Percentiles rank a stretch among this genome's conserved stretches.
phyloP scores from a whole-genome alignment of 2,329 filamentous ascomycete genomes.

The Immersiporthe knoxdaviesiana region DNA sequence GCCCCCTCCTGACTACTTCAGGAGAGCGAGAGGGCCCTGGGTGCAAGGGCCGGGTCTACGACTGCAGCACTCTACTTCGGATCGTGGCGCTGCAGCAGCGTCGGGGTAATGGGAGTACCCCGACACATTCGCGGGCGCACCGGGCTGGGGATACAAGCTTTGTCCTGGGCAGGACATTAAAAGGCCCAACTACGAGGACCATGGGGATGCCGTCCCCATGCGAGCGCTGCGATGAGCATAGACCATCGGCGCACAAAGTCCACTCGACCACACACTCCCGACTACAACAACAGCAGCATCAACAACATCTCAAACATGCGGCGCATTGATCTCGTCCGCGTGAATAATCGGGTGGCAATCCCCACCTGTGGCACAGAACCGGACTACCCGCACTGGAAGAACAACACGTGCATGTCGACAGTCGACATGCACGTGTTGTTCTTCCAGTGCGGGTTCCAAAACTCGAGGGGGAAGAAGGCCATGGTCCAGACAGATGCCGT shows the following conservation, averaged over 20 bases:
- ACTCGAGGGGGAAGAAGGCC: constrained; percentile 23
- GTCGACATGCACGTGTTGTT: too few species aligned
- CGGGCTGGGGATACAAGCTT: background rate
- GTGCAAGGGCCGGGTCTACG: background rate
- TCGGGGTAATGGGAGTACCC: background rate
- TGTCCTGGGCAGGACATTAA: constrained; percentile 35
- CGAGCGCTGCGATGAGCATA: background rate
- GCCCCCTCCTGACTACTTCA: background rate
- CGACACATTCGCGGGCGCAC: background rate
- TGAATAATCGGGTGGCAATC: constrained; percentile 4
- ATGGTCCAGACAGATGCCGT: constrained; percentile 32
- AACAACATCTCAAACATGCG: background rate
- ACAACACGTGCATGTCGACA: too few species aligned
- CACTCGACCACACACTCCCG: background rate
- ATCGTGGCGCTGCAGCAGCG: background rate
- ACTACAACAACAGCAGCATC: background rate
- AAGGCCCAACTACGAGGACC: constrained; percentile 28
- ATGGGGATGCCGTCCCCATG: background rate
- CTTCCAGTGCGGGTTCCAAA: too few species aligned
- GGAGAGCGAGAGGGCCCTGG: background rate
- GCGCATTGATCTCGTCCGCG: constrained; percentile 6
- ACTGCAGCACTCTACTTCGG: background rate
- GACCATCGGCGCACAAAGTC: background rate
- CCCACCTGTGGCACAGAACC: constrained; percentile 18
- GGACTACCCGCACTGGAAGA: background rate